Evolutionary conservation across 2,329 filamentous ascomycete genomes (phyloP), one percentile per base, ranked within the genome.

Genomic region (Didymellaceae sp.): DNA sequence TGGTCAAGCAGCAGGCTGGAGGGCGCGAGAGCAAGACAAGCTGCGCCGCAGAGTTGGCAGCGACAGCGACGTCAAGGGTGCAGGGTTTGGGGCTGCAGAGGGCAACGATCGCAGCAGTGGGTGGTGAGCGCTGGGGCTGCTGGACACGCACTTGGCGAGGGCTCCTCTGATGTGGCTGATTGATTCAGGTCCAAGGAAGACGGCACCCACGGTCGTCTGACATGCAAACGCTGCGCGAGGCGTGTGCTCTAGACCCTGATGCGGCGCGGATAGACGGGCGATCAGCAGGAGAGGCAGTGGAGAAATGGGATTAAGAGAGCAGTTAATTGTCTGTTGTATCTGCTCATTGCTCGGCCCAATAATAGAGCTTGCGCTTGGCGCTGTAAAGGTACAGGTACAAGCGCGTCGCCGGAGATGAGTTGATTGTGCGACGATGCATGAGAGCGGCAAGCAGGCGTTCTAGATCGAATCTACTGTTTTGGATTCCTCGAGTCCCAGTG

Each of bases 141-240:
- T 45, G 48, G 48, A 52, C 11, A 35, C 41, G n/a, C 41, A 25
- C 48, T 49, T 56, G 56, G 58, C 55, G 61, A 54, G 45, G 43
- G 54, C 61, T 60, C 51, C 57, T 43, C 49, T 55, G 52, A 39
- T 60, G 55, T 66, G 62, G 63, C 59, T 66, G 60, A 59, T 57
- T 54, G 61, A 43, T 48, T 52, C 48, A 42, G 51, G 55, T 55
- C 43, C 61, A 59, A 40, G 47, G 30, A 57, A 57, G 52, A 58
- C 59, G 55, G 44, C 44, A 47, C 44, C 49, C 21, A 45, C 58
- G 37, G 62, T 62, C 61, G 61, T 56, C 61, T 65, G 62, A 65
- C 61, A 46, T 53, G 22, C 56, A 62, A 40, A 57, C 52, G 44
- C 41, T 41, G 47, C 42, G 41, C 41, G 21, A 25, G 24, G 37